Conservation (phyloP, 2,329 filamentous ascomycete species). For the Davidsoniella eucalypti region DNA sequence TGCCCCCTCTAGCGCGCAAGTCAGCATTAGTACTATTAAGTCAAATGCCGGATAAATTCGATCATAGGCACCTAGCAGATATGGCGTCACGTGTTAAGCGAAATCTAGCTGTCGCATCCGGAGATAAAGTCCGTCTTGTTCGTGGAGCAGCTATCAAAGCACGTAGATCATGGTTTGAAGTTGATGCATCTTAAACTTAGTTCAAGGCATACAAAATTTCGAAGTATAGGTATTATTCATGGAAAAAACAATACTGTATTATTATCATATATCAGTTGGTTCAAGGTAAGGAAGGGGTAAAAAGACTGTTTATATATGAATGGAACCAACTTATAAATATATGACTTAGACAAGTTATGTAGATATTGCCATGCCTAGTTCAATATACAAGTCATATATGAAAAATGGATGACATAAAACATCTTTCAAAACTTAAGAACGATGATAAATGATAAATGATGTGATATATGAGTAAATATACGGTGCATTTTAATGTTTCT, state of each 20-base stretch:
- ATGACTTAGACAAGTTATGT: no score
- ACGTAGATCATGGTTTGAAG: constrained; percentile 30
- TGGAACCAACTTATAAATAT: neutral
- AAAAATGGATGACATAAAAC: no score
- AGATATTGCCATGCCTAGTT: no score
- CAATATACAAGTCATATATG: no score
- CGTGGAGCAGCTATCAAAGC: constrained; percentile 32
- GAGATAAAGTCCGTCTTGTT: constrained; percentile 36
- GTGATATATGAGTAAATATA: no score
- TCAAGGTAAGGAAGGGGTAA: constrained; percentile 17
- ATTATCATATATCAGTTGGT: constrained; percentile 13
- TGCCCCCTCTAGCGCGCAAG: constrained; percentile 1
- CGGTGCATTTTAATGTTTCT: no score
- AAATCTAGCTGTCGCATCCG: constrained; percentile 33
- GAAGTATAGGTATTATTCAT: no score
- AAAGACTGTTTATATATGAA: neutral
- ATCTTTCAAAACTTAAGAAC: no score
- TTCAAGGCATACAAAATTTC: neutral
- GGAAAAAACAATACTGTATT: neutral
- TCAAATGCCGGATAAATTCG: constrained; percentile 31
- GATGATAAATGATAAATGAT: no score
- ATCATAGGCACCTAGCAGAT: constrained; percentile 29
- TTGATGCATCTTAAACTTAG: constrained; percentile 1
- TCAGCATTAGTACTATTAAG: constrained; percentile 25
- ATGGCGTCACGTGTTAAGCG: constrained; percentile 28